Conservation (phyloP, 352 stramenopile genomes). For the Phytophthora sojae region DNA sequence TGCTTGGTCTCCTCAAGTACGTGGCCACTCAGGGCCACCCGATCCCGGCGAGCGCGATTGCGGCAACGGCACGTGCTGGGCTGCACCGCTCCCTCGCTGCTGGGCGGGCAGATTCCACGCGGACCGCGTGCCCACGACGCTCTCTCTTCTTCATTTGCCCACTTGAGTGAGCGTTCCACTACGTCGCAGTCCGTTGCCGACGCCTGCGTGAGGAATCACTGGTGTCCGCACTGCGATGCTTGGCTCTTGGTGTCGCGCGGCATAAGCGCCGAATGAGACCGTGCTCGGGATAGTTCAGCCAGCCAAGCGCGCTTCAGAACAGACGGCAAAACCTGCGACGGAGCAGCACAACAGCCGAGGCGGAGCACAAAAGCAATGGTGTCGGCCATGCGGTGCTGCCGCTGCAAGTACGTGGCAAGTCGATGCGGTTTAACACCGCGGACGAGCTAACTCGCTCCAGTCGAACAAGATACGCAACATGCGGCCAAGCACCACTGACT, state of each 20-base stretch:
- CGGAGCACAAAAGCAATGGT: constrained; percentile 14
- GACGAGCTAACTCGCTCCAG: constrained; percentile 13
- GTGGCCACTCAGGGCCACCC: constrained; percentile 11
- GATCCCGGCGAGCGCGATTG: constrained; percentile 17
- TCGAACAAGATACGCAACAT: constrained; percentile 17
- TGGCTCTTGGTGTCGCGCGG: neutral
- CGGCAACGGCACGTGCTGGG: constrained; percentile 11
- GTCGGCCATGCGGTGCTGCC: neutral
- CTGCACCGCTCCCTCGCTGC: constrained; percentile 9
- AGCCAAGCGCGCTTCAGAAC: constrained; percentile 1
- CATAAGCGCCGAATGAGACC: neutral
- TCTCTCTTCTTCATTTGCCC: constrained; percentile 9
- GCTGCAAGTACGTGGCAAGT: constrained; percentile 15
- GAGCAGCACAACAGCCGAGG: constrained; percentile 3
- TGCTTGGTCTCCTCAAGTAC: constrained; percentile 19
- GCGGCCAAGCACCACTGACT: constrained; percentile 17
- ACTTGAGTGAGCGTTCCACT: constrained; percentile 5
- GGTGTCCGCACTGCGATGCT: neutral
- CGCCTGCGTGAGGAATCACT: neutral
- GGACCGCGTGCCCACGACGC: neutral
- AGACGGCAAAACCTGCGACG: constrained; percentile 16
- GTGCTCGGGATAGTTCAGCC: neutral
- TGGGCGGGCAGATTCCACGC: neutral
- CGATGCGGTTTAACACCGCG: constrained; percentile 23
- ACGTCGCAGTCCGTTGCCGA: neutral